Conservation (phyloP, 2,329 filamentous ascomycete species). For the Nemania diffusa region DNA sequence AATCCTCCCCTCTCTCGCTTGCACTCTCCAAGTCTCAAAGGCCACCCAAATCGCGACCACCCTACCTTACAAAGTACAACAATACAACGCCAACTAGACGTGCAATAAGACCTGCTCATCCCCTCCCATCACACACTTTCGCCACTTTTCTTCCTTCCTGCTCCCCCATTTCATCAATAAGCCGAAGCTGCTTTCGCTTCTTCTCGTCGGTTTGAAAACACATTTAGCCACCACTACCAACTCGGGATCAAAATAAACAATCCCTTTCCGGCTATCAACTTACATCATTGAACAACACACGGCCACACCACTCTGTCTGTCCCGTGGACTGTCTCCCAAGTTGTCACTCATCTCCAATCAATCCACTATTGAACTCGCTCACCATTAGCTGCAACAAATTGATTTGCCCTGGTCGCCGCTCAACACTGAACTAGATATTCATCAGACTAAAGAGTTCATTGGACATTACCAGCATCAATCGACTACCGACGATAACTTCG, state of each 20-base stretch:
- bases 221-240: constrained; percentile 14
- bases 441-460: constrained; percentile 23
- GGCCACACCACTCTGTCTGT: constrained; percentile 1
- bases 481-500: constrained; percentile 36
- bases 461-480: constrained; percentile 26
- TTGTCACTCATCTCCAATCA: constrained; percentile 33
- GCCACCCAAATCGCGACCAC: constrained; percentile 47
- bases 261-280: constrained; percentile 25
- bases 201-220: constrained; percentile 10
- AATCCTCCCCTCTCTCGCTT: constrained; percentile 29
- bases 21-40: constrained; percentile 33
- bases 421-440: constrained; percentile 24
- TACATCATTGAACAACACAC: background rate
- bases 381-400: constrained; percentile 30
- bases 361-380: constrained; percentile 26
- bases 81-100: constrained; percentile 12
- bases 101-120: constrained; percentile 50
- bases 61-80: constrained; percentile 34
- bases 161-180: constrained; percentile 38
- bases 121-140: constrained; percentile 45
- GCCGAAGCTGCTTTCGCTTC: constrained; percentile 18
- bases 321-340: background rate
- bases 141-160: constrained; percentile 47
- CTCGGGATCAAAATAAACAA: constrained; percentile 46
- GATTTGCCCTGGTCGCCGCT: constrained; percentile 21